These are phyloP conservation scores for Schizochytrium sp. DNA, from an alignment of 108 stramenopile species.

Conservation along the genomic window DNA sequence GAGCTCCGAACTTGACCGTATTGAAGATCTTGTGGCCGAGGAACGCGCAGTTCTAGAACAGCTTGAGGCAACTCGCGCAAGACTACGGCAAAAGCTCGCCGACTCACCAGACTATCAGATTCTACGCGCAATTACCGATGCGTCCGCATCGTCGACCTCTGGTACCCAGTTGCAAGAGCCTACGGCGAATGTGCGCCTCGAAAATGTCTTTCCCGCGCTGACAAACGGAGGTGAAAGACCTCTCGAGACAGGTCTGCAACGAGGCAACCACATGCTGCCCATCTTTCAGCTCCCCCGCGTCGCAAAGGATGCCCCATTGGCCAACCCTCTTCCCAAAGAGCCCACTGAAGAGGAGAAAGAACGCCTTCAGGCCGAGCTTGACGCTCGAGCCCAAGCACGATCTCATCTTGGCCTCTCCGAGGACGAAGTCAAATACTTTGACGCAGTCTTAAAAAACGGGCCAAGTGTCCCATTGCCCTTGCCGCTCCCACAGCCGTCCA, in stretches of 20 bases:
- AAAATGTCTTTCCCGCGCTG: not conserved
- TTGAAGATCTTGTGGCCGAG: not conserved
- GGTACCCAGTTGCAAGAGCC: not conserved
- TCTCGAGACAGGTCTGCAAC: not conserved
- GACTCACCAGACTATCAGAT: not conserved
- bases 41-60: not conserved
- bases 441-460: not conserved
- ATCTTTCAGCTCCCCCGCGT: not conserved
- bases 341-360: not conserved
- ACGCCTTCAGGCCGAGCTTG: not conserved
- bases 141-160: not conserved
- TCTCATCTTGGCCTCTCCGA: not conserved
- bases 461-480: not conserved
- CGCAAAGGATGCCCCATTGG: not conserved
- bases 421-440: not conserved
- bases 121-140: not conserved
- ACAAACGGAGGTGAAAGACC: not conserved
- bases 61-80: not conserved
- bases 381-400: not conserved
- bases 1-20: not conserved
- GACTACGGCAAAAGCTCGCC: not conserved
- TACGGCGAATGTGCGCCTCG: not conserved
- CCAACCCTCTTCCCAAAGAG: not conserved
- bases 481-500: too few species aligned
- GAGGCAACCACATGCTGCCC: not conserved